A percentile compares a stretch with the other conserved stretches of the same genome.
These are phyloP conservation scores for Cinnamomum micranthum DNA, from an alignment of 164 flowering plant genomes.

Conservation along the genomic window DNA sequence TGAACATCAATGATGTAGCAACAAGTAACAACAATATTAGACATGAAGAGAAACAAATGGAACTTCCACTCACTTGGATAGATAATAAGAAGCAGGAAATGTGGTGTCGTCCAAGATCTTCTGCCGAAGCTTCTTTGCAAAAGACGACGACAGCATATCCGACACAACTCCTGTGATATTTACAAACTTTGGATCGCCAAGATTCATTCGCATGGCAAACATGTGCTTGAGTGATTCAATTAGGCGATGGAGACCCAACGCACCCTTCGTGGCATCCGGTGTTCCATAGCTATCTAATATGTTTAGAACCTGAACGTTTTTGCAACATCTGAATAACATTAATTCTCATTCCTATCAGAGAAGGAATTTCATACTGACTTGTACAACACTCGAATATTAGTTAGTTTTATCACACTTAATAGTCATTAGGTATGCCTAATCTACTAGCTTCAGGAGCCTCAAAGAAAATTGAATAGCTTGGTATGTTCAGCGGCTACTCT, in stretches of 20 bases:
- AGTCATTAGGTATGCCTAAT: not conserved
- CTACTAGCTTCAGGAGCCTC: not conserved
- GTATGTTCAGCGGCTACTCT: too few relatives aligned
- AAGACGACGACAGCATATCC: conserved; percentile 72
- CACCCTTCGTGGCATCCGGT: conserved; percentile 46
- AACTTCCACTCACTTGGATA: conserved; percentile 41
- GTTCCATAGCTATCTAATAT: conserved; percentile 62
- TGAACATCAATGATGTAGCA: not conserved
- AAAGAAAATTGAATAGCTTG: too few relatives aligned
- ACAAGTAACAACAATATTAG: not conserved
- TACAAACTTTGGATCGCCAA: conserved; percentile 83
- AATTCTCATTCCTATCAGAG: not conserved
- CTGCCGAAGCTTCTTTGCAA: conserved; percentile 47
- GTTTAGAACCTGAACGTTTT: conserved; percentile 56
- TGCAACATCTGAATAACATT: not conserved
- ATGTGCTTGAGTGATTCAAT: conserved; percentile 88
- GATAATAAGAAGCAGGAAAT: conserved; percentile 70
- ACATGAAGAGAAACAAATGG: not conserved
- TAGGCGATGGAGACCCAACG: conserved; percentile 73
- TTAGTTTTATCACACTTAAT: not conserved
- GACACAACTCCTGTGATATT: conserved; percentile 29
- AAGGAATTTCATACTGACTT: not conserved
- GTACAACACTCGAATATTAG: not conserved
- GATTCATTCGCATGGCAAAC: conserved; percentile 80
- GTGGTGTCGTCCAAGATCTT: conserved; percentile 84